Evolutionary conservation across 768 basidiomycete species (phyloP).

Genomic region (Amylocystis lapponica): DNA sequence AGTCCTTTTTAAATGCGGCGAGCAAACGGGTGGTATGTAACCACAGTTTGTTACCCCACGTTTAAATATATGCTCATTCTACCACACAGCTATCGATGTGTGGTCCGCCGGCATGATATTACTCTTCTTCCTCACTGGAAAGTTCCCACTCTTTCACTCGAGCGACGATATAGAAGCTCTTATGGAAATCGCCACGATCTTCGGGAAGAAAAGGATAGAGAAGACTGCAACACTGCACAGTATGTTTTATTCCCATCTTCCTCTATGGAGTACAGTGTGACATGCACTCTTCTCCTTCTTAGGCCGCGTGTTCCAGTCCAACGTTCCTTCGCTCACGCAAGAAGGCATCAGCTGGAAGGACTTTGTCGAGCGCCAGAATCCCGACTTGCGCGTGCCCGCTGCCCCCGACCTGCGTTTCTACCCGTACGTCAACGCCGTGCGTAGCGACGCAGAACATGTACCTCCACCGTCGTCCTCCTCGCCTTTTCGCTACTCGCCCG

Average conservation of each 20-base stretch:
- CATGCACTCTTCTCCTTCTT: constrained; percentile 3
- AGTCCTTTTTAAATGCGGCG: constrained; percentile 88
- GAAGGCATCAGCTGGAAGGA: constrained; percentile 66
- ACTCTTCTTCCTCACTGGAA: constrained; percentile 84
- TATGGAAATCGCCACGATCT: constrained; percentile 87
- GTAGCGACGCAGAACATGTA: constrained; percentile 21
- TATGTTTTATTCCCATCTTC: constrained; percentile 25
- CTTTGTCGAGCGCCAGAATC: constrained; percentile 77
- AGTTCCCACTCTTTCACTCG: constrained; percentile 93
- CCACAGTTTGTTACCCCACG: not conserved
- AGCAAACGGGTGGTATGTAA: constrained; percentile 81
- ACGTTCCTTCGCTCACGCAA: constrained; percentile 70
- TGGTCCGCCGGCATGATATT: constrained; percentile 95
- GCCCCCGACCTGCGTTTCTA: constrained; percentile 48
- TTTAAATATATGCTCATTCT: not conserved
- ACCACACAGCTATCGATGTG: constrained; percentile 77
- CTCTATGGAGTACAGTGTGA: not conserved
- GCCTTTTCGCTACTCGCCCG: constrained; percentile 11
- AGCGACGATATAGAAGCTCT: constrained; percentile 92
- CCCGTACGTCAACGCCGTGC: constrained; percentile 35
- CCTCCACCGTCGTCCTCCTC: constrained; percentile 32
- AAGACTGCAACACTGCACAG: constrained; percentile 84
- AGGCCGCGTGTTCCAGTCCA: constrained; percentile 91
- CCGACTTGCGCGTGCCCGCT: constrained; percentile 49
- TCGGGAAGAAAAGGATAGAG: constrained; percentile 82